A percentile compares a stretch with the other conserved stretches of the same genome.
Conservation (phyloP, 805 yeast genomes). For the Wickerhamiella bombiphila region DNA sequence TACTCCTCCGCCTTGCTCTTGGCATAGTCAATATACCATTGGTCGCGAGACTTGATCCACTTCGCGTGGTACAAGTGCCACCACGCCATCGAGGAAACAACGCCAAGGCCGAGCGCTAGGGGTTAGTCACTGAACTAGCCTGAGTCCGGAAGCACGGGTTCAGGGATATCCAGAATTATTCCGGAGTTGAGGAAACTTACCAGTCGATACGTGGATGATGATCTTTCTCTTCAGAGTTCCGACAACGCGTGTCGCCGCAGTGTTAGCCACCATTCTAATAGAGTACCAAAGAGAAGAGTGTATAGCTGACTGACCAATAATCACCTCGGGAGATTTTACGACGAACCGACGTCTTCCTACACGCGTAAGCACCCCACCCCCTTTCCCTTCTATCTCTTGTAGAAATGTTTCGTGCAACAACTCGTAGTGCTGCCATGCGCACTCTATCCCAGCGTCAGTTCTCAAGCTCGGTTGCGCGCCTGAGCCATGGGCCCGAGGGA, state of each 20-base stretch:
- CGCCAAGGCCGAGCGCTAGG: conserved; percentile 32
- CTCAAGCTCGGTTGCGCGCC: conserved; percentile 16
- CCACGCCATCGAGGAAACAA: conserved; percentile 57
- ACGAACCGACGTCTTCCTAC: background rate
- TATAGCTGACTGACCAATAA: conserved; percentile 3
- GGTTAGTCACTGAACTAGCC: background rate
- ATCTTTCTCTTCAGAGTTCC: conserved; percentile 73
- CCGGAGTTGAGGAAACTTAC: conserved; percentile 31
- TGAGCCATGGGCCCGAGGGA: conserved; percentile 55
- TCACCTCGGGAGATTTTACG: conserved; percentile 4
- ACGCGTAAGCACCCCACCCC: background rate
- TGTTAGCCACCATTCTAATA: conserved; percentile 17
- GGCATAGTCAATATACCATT: conserved; percentile 66
- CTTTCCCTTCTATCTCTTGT: background rate
- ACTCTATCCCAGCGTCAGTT: conserved; percentile 12
- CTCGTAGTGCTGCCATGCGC: conserved; percentile 5
- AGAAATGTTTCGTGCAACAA: conserved; percentile 6
- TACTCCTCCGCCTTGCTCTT: conserved; percentile 40
- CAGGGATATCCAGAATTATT: background rate
- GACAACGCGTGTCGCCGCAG: conserved; percentile 30
- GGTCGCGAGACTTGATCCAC: conserved; percentile 61
- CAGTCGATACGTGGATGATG: conserved; percentile 55
- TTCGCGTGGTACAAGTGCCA: conserved; percentile 78
- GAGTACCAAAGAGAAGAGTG: conserved; percentile 1
- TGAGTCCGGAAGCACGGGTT: background rate